Percentiles rank a stretch among this genome's conserved stretches.
phyloP scores from a whole-genome alignment of 2,329 filamentous ascomycete genomes.

The Dactylellina sp. region DNA sequence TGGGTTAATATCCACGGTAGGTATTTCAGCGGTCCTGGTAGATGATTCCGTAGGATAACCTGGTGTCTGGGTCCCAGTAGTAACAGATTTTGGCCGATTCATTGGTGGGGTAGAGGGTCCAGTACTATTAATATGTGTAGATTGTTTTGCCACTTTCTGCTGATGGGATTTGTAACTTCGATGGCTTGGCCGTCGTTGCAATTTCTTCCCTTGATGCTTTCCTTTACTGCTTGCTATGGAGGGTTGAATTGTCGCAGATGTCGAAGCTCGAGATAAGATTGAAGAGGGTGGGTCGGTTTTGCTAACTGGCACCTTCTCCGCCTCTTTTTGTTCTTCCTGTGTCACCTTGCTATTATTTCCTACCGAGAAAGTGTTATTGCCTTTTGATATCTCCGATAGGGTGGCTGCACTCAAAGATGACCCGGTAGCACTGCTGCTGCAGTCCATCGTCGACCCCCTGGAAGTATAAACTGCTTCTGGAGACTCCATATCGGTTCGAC shows the following conservation, averaged over 20 bases:
- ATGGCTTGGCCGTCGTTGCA: constrained; percentile 45
- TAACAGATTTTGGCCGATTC: constrained; percentile 25
- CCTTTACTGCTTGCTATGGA: constrained; percentile 32
- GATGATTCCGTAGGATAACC: constrained; percentile 1
- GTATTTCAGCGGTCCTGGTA: constrained; percentile 10
- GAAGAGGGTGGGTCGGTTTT: constrained; percentile 13
- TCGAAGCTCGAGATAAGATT: constrained; percentile 38
- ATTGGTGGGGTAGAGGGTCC: constrained; percentile 4
- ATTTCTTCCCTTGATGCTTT: constrained; percentile 38
- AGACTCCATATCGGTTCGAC: constrained; percentile 47
- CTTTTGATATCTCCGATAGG: constrained; percentile 48
- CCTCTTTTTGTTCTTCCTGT: constrained; percentile 31
- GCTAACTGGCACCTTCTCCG: background rate
- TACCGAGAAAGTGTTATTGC: constrained; percentile 48
- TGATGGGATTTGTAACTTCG: constrained; percentile 35
- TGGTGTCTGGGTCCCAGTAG: constrained; percentile 39
- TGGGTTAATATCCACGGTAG: background rate
- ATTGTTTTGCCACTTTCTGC: constrained; percentile 20
- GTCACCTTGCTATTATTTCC: constrained; percentile 52
- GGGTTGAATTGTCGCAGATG: constrained; percentile 29
- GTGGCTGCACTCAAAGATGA: constrained; percentile 49
- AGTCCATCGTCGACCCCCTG: constrained; percentile 43
- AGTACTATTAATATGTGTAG: background rate
- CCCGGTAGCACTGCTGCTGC: constrained; percentile 42
- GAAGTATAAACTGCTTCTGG: constrained; percentile 40